Conservation (phyloP, 768 basidiomycete genomes). For the Hypholoma sublateritium region DNA sequence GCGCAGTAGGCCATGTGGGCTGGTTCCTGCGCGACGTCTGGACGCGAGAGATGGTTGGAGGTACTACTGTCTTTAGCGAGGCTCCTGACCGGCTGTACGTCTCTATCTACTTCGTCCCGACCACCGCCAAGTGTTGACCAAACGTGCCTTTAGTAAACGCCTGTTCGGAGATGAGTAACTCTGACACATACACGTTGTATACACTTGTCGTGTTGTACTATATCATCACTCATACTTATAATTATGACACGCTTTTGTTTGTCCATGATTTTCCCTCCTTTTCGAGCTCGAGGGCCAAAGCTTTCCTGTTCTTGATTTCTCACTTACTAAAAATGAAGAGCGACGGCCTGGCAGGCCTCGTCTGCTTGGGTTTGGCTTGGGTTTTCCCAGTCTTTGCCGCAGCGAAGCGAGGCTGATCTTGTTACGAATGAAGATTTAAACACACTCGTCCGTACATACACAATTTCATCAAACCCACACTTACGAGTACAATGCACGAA, state of each 20-base stretch:
- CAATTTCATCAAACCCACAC: too few relatives aligned
- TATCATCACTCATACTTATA: too few relatives aligned
- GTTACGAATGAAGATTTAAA: background rate
- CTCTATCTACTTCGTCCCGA: constrained; percentile 6
- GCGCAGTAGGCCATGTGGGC: constrained; percentile 83
- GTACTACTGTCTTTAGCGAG: constrained; percentile 68
- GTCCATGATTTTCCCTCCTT: too few relatives aligned
- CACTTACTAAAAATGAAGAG: too few relatives aligned
- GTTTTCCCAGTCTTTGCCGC: too few relatives aligned
- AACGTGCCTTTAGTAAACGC: constrained; percentile 46
- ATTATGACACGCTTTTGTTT: too few relatives aligned
- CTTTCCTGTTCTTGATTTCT: too few relatives aligned
- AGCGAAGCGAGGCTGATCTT: too few relatives aligned
- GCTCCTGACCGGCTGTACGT: constrained; percentile 72
- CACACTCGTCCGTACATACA: background rate
- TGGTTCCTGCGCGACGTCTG: constrained; percentile 88
- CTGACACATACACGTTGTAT: background rate
- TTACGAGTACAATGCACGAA: too few relatives aligned
- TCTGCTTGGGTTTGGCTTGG: too few relatives aligned
- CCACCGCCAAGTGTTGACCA: background rate
- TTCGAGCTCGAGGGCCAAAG: too few relatives aligned
- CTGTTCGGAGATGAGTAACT: constrained; percentile 44
- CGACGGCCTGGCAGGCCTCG: too few relatives aligned
- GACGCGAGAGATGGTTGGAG: constrained; percentile 85
- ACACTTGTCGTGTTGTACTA: background rate